A percentile compares a stretch with the other conserved stretches of the same genome.
Conservation (phyloP, 192 early-diverging fungal species). For the Kappamyces sp. region DNA sequence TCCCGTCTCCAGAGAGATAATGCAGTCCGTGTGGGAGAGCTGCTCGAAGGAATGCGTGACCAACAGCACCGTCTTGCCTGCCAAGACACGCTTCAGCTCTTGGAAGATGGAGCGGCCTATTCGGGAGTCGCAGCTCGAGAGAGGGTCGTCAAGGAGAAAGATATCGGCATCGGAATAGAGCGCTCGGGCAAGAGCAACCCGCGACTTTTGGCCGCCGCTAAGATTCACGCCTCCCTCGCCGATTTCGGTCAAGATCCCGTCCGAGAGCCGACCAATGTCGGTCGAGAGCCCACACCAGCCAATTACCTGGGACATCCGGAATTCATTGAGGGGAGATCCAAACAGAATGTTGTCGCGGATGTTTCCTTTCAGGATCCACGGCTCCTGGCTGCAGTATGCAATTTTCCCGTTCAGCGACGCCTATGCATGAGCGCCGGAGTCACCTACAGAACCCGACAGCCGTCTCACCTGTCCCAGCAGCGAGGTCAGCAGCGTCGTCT, state of each 20-base stretch:
- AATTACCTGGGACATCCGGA: conserved; percentile 9
- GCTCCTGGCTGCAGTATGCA: conserved; percentile 30
- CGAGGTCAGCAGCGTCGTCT: conserved; percentile 9
- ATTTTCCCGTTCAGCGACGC: conserved; percentile 10
- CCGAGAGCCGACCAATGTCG: conserved; percentile 31
- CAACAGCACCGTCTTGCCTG: background rate
- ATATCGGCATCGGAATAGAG: conserved; percentile 57
- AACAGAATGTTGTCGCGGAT: conserved; percentile 36
- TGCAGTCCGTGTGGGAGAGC: background rate
- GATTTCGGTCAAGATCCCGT: conserved; percentile 47
- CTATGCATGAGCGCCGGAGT: background rate
- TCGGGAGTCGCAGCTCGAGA: background rate
- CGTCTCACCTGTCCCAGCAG: conserved; percentile 4
- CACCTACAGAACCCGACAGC: background rate
- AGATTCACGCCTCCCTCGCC: conserved; percentile 88
- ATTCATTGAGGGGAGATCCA: conserved; percentile 10
- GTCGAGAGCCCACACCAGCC: conserved; percentile 21
- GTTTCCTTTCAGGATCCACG: conserved; percentile 32
- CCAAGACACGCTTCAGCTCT: background rate
- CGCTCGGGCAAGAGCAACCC: conserved; percentile 56
- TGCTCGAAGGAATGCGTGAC: background rate
- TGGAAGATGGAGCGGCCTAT: conserved; percentile 2
- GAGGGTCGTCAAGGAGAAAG: conserved; percentile 25
- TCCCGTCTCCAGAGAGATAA: conserved; percentile 49
- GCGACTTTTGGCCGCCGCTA: conserved; percentile 87